Base-by-base conservation (phyloP, 176 grass and related monocot genomes). In the Eragrostis curvula region DNA sequence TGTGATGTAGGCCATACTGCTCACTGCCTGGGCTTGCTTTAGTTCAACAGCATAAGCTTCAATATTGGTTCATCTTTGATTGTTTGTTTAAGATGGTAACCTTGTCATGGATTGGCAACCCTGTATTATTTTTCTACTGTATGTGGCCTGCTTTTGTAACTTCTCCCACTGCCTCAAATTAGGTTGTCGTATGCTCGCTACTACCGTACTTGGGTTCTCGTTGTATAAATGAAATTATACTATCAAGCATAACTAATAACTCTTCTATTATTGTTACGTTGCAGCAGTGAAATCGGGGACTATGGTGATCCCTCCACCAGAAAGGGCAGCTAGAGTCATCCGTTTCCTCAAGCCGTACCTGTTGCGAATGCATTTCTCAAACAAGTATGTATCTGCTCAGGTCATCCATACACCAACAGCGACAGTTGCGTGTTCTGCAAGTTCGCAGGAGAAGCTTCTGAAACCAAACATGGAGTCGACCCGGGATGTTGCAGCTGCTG, bases 341-440 rank as follows among this genome's bases (percentile, higher is more conserved):
- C 70, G 74, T 20, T 93, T 75, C 75, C 87, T 92, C 15, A 90
- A 96, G 75, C 90, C 90, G 1, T 93, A 97, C 64, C 68, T 97
- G 4, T 43, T 94, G 77, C 93, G 72, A 78, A 97, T 94, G 94
- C 85, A 91, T 77, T 93, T 97, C 91, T 73, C 94, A 29, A 88
- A 91, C 78, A 89, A 91, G 47, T 91, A 72, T 27, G 87, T 93
- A 27, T 83, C 47, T 1, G 88, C 86, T 25, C 91, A 97, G 60
- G 91, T 97, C 39, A 30, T 97, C 30, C 94, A 94, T 55, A 86
- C 74, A 16, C 94, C 91, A 68, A 97, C 86, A 10, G 81, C 91
- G 45, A 87, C 86, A 0, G 69, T 90, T 6, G 91, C 91, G 1
- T 81, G 67, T 17, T 97, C 84, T 3, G 94, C 89, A 27, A 93